Evolutionary conservation across 1,139 yeast species (phyloP), one percentile per base, ranked within the genome.

Genomic region (Arxiozyma bovina): DNA sequence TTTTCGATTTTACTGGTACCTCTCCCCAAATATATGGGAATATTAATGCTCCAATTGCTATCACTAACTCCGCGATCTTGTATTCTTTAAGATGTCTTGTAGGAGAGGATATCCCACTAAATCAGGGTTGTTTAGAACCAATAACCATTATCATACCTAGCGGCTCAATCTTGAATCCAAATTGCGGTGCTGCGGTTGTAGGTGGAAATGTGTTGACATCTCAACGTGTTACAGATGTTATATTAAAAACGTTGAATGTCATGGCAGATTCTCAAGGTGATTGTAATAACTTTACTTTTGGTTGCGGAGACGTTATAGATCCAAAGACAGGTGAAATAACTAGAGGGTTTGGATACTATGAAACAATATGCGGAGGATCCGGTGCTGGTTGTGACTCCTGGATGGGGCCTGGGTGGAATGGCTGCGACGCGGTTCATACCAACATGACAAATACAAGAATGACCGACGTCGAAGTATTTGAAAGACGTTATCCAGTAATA

Each of bases 191-290:
- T 20, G 96, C 96, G 0, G 90, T 86, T 4, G 94, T 87, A 11
- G 96, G 95, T 34, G 95, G 95, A 8, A 88, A 87, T 66, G 94
- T 87, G n/a, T 85, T 85, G 68, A 87, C 96, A 0, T 82, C 93
- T 1, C 96, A 88, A 69, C 76, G 95, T 58, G 82, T 88, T 46
- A 86, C 89, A 1, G 96, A 87, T 69, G 90, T 85, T 3, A 78
- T 87, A 56, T 74, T 88, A 63, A 81, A 81, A 61, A 89, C 95
- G 0, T 87, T 87, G 65, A 77, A 79, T 58, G 87, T 87, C 6
- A 85, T 87, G 65, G 96, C 86, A 1, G 87, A 83, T 57, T 85
- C 91, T 4, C 91, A 86, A 62, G 87, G 89, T 45, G 84, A 87
- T 53, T 79, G 86, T 67, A 85, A 85, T 68, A 86, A 85, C 64